These are phyloP conservation scores for Agrocybe praecox DNA, from an alignment of 768 basidiomycete genomes.

Conservation along the genomic window DNA sequence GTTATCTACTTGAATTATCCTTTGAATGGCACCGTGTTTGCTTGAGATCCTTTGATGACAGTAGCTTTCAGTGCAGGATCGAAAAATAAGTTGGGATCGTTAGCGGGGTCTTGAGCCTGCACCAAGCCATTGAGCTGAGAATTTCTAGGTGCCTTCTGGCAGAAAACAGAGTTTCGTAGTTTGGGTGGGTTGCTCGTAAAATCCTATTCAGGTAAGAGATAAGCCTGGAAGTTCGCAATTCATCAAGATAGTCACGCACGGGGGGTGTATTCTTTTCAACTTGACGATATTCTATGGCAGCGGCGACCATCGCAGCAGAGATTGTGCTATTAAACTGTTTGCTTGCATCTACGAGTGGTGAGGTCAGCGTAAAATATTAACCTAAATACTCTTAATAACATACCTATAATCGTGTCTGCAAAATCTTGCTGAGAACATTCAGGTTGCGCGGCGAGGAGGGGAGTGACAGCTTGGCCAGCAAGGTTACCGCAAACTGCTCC, in stretches of 20 bases:
- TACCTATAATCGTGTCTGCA: slow-evolving; percentile 60
- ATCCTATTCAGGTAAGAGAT: slow-evolving; percentile 33
- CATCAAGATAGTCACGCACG: slow-evolving; percentile 27
- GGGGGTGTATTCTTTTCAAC: slow-evolving; percentile 64
- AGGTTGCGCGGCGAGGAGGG: slow-evolving; percentile 52
- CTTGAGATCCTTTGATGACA: slow-evolving; percentile 48
- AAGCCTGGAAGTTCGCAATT: neutral
- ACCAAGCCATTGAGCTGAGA: slow-evolving; percentile 49
- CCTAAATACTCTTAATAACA: slow-evolving; percentile 5
- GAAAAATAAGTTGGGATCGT: slow-evolving; percentile 54
- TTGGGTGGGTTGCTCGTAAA: slow-evolving; percentile 53
- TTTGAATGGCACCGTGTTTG: slow-evolving; percentile 49
- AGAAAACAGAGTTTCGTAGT: slow-evolving; percentile 57
- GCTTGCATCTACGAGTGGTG: slow-evolving; percentile 42
- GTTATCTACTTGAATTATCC: slow-evolving; percentile 2
- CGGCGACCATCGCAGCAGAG: slow-evolving; percentile 50
- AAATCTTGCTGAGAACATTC: slow-evolving; percentile 61
- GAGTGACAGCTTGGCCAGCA: slow-evolving; percentile 49
- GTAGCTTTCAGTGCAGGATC: slow-evolving; percentile 41
- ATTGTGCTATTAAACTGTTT: slow-evolving; percentile 53
- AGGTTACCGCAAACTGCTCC: slow-evolving; percentile 50
- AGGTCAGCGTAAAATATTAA: neutral
- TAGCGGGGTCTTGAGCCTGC: slow-evolving; percentile 53
- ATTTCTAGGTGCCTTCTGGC: slow-evolving; percentile 54
- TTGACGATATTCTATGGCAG: slow-evolving; percentile 56